Percentiles rank a stretch among this genome's conserved stretches.
These are phyloP conservation scores for Botrytis hyacinthi DNA, from an alignment of 2,329 filamentous ascomycete genomes.

Conservation along the genomic window DNA sequence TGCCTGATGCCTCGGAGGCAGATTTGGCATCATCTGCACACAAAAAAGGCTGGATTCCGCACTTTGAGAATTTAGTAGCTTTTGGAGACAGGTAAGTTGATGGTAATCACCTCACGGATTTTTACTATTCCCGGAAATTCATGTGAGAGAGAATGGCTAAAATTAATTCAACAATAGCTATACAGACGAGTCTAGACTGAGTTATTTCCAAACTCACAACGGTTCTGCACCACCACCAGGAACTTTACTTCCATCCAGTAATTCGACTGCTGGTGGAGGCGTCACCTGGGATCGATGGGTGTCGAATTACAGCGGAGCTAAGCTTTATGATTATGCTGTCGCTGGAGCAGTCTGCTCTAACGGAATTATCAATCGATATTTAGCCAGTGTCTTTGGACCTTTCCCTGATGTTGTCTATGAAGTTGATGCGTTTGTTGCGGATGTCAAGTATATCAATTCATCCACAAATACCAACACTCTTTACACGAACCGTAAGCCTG, in stretches of 20 bases:
- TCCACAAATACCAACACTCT: slow-evolving; percentile 41
- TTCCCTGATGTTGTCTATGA: slow-evolving; percentile 65
- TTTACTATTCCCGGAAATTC: background rate
- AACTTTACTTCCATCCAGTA: slow-evolving; percentile 45
- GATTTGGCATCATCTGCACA: background rate
- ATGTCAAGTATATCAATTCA: slow-evolving; percentile 42
- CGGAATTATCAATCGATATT: slow-evolving; percentile 57
- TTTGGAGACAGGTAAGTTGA: slow-evolving; percentile 67
- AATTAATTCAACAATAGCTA: slow-evolving; percentile 46
- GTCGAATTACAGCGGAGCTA: slow-evolving; percentile 55
- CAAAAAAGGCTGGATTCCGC: slow-evolving; percentile 37
- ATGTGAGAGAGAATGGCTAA: background rate
- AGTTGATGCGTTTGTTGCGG: slow-evolving; percentile 55
- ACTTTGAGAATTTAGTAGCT: slow-evolving; percentile 62
- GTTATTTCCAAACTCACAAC: slow-evolving; percentile 59
- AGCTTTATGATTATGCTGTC: slow-evolving; percentile 68
- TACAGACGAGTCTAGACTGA: slow-evolving; percentile 67
- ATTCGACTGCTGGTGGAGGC: slow-evolving; percentile 61
- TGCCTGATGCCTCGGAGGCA: background rate
- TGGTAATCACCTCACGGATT: slow-evolving; percentile 8
- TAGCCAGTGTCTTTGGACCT: slow-evolving; percentile 48
- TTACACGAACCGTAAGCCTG: slow-evolving; percentile 46
- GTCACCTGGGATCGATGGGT: slow-evolving; percentile 68
- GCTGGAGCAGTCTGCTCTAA: slow-evolving; percentile 72
- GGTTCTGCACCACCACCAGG: slow-evolving; percentile 63